Evolutionary conservation across 371 early-diverging fungal species (phyloP).

Genomic region (Rhizopus arrhizus): DNA sequence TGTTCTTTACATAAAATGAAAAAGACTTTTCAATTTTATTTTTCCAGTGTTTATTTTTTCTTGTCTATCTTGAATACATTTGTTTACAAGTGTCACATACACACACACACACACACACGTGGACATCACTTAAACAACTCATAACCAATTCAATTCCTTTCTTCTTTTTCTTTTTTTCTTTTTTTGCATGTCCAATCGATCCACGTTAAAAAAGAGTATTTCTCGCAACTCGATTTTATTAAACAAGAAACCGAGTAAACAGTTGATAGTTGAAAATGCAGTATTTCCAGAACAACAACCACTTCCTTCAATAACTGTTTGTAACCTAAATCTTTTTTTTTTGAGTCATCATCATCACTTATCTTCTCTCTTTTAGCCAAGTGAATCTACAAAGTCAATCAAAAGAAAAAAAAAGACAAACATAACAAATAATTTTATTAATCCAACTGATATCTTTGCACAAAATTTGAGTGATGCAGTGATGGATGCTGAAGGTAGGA

Average conservation of each 20-base stretch:
- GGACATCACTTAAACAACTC: too few species aligned
- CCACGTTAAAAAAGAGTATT: not conserved
- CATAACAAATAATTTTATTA: constrained; percentile 21
- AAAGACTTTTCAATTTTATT: too few species aligned
- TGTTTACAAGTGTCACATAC: too few species aligned
- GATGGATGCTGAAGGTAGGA: constrained; percentile 46
- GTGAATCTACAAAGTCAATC: constrained; percentile 24
- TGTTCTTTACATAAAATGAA: not conserved
- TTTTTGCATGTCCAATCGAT: not conserved
- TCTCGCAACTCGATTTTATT: not conserved
- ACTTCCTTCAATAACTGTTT: not conserved
- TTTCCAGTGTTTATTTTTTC: too few species aligned
- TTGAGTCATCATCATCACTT: constrained; percentile 7
- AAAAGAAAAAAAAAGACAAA: constrained; percentile 16
- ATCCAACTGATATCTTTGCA: constrained; percentile 51
- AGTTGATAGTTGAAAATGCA: constrained; percentile 18
- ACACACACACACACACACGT: too few species aligned
- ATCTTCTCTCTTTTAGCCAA: constrained; percentile 14
- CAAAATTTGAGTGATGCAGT: constrained; percentile 52
- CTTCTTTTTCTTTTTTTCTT: not conserved
- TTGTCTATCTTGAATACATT: too few species aligned
- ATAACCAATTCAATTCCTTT: too few species aligned
- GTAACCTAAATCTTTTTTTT: constrained; percentile 5
- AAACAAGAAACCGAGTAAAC: not conserved
- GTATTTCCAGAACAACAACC: constrained; percentile 26